These are phyloP conservation scores for Breviolum minutum DNA, from an alignment of 73 alveolate species.

Conservation along the genomic window DNA sequence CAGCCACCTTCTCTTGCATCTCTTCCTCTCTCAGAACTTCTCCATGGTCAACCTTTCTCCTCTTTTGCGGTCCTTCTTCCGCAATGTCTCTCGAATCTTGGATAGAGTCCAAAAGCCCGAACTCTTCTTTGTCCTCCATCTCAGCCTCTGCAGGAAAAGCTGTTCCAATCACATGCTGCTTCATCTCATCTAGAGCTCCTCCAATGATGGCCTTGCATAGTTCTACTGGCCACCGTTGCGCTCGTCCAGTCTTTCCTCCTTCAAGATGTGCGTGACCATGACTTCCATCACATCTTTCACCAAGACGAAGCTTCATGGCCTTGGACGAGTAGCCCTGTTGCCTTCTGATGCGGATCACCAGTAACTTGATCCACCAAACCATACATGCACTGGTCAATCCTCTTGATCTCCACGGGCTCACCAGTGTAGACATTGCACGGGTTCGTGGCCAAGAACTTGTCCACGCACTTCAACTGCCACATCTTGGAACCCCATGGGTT, in stretches of 20 bases:
- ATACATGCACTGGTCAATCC: background rate
- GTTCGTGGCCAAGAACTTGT: background rate
- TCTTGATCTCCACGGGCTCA: background rate
- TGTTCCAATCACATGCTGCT: background rate
- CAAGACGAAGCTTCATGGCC: too few species aligned
- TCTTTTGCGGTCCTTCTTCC: too few species aligned
- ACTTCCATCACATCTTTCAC: background rate
- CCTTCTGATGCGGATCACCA: background rate
- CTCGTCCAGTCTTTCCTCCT: background rate
- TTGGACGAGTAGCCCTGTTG: background rate
- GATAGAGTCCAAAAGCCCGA: background rate
- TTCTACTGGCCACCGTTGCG: background rate
- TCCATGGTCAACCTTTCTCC: background rate
- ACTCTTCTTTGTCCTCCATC: background rate
- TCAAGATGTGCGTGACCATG: background rate
- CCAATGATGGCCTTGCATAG: background rate
- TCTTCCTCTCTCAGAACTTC: background rate
- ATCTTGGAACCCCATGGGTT: background rate
- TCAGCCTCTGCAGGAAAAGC: slow-evolving; percentile 11
- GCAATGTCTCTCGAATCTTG: background rate
- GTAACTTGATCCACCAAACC: background rate
- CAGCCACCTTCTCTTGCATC: background rate
- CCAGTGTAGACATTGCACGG: background rate
- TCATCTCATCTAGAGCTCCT: background rate
- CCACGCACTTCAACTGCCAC: background rate